Evolutionary conservation across 768 basidiomycete species (phyloP).

Genomic region (Boletus subcaerulescens): DNA sequence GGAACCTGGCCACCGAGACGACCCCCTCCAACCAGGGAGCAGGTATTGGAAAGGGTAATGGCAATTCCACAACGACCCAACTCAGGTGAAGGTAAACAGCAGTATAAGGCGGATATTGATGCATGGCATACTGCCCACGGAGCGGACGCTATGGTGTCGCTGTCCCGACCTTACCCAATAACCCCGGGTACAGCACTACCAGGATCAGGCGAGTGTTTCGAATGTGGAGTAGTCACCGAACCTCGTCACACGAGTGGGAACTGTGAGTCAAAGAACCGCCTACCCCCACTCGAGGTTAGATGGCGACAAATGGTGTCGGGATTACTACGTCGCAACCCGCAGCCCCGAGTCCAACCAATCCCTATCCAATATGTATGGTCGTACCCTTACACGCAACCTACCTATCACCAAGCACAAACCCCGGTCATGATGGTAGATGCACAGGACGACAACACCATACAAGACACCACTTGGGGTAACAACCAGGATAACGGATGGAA

Average conservation of each 20-base stretch:
- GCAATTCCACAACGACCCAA: background rate
- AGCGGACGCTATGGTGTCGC: background rate
- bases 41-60: background rate
- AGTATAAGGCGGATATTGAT: background rate
- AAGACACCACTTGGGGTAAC: too few relatives aligned
- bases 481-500: too few relatives aligned
- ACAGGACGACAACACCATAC: too few relatives aligned
- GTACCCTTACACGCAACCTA: too few relatives aligned
- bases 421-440: too few relatives aligned
- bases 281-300: background rate
- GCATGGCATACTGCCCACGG: background rate
- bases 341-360: background rate
- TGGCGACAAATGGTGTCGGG: background rate
- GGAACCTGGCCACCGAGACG: background rate
- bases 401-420: too few relatives aligned
- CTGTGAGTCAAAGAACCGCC: background rate
- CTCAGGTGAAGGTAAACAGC: background rate
- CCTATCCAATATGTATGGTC: background rate
- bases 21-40: background rate
- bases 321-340: background rate
- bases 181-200: background rate
- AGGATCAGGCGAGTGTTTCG: background rate
- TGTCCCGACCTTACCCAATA: background rate
- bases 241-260: background rate
- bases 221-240: background rate